A percentile compares a stretch with the other conserved stretches of the same genome.
phyloP scores from a whole-genome alignment of 164 flowering plant genomes.

The Paratinospora sagittata region DNA sequence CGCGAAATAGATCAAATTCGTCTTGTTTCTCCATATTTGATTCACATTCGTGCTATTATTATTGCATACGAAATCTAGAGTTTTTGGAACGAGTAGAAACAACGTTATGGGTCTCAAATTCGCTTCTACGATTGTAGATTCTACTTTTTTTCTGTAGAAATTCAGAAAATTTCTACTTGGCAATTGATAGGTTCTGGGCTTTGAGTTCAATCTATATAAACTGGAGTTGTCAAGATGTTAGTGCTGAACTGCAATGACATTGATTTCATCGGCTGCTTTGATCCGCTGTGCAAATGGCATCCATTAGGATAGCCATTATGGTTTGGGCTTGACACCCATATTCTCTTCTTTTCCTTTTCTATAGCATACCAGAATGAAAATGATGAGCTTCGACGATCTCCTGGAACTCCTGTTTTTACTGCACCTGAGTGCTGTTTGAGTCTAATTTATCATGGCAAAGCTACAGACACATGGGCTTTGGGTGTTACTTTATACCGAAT shows the following conservation, averaged over 20 bases:
- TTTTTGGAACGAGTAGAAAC: too few relatives aligned
- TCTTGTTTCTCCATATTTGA: too few relatives aligned
- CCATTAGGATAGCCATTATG: too few relatives aligned
- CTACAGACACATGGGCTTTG: conserved; percentile 94
- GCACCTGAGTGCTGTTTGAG: conserved; percentile 95
- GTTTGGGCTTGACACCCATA: conserved; percentile 23
- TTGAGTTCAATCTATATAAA: neutral
- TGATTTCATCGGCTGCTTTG: conserved; percentile 33
- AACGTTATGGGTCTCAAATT: too few relatives aligned
- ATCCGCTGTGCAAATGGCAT: conserved; percentile 58
- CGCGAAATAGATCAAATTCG: too few relatives aligned
- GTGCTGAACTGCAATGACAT: conserved; percentile 30
- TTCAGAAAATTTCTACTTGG: too few relatives aligned
- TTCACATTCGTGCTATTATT: too few relatives aligned
- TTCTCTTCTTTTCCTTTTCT: too few relatives aligned
- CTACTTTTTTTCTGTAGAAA: too few relatives aligned
- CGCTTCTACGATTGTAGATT: too few relatives aligned
- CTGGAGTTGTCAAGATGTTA: conserved; percentile 48
- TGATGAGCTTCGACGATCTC: conserved; percentile 83
- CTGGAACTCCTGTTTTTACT: conserved; percentile 45
- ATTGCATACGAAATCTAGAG: too few relatives aligned
- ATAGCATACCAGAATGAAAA: conserved; percentile 66
- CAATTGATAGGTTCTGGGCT: neutral
- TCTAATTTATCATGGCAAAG: conserved; percentile 73
- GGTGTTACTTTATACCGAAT: conserved; percentile 85